Base-by-base conservation (phyloP, 2,329 filamentous ascomycete genomes). In the Sporothrix curviconia region DNA sequence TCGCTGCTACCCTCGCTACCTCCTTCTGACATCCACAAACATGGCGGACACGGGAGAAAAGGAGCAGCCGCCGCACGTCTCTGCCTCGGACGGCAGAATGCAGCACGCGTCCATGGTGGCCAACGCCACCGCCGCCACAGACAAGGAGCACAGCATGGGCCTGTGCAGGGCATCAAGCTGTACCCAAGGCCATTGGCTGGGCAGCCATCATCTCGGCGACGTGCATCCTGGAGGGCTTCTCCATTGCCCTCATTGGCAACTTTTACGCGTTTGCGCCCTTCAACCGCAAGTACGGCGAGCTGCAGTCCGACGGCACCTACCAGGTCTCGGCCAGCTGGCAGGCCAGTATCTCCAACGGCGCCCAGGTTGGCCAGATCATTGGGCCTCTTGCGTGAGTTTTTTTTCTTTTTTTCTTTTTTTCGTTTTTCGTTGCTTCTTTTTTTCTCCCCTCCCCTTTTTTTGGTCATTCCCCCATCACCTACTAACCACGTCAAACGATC, bases 281-380 rank as follows among this genome's bases (percentile, higher is more conserved):
- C 57, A 61, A 54, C 12, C 62, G 52, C 59, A 67, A 46, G 30
- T 74, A 69, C 51, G 70, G 69, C 3, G 50, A 61, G 2, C 55
- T 58, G 44, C 43, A 55, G 43, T 6, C 8, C 30, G 28, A 55
- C 52, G 50, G 51, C 43, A 22, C 43, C 30, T 55, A 44, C 39
- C 58, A 55, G 46, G 28, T 56, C 7, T 46, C 49, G 17, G 43
- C 58, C 37, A 15, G 34, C 8, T 55, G 51, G 51, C 57, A 59
- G 43, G 28, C 51, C 8, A 51, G 17, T 30, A 50, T 59, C 22
- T 49, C 32, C 42, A 58, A 62, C 73, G 82, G 70, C 82, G 79
- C 62, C 82, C 78, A 76, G 77, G 79, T 1, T 54, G 80, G 80
- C 0, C 79, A 82, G 60, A 74, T 83, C 32, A 69, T 78, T 37